Evolutionary conservation across 495 filamentous ascomycete species (phyloP).

Genomic region (Parathielavia appendiculata): DNA sequence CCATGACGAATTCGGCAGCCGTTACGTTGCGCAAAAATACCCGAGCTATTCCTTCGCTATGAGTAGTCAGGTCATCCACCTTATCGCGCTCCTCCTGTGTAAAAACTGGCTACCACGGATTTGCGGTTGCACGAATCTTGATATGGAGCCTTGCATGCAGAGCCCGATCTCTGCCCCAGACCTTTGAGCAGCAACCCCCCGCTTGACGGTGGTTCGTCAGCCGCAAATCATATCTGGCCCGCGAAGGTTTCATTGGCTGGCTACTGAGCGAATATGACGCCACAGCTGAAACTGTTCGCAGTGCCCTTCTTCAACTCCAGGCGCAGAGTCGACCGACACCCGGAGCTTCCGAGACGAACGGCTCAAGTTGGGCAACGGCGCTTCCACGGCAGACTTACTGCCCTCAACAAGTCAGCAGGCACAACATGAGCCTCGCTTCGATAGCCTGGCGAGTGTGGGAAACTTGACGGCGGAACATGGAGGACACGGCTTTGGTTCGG

Average conservation of each 20-base stretch:
- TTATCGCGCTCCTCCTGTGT: slow-evolving; percentile 8
- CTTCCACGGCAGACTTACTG: neutral
- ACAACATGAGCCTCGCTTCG: neutral
- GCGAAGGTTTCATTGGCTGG: slow-evolving; percentile 28
- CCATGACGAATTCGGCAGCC: neutral
- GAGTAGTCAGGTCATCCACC: too few relatives aligned
- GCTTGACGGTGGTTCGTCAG: slow-evolving; percentile 10
- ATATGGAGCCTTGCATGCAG: slow-evolving; percentile 11
- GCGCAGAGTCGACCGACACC: slow-evolving; percentile 10
- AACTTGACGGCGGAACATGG: neutral
- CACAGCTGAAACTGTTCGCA: slow-evolving; percentile 38
- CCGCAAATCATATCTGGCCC: slow-evolving; percentile 19
- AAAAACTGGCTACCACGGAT: slow-evolving; percentile 10
- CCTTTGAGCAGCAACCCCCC: neutral
- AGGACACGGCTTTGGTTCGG: neutral
- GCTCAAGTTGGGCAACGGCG: neutral
- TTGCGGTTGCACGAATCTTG: slow-evolving; percentile 14
- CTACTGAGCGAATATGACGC: slow-evolving; percentile 29
- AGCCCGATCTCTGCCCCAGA: slow-evolving; percentile 6
- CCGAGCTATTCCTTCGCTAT: too few relatives aligned
- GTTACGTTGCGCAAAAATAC: neutral
- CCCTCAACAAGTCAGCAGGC: neutral
- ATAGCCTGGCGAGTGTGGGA: neutral
- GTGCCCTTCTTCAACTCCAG: neutral
- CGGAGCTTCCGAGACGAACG: slow-evolving; percentile 2